Percentiles rank a stretch among this genome's conserved stretches.
Evolutionary conservation across 805 yeast species (phyloP).

Genomic region (Ascoidea rubescens): DNA sequence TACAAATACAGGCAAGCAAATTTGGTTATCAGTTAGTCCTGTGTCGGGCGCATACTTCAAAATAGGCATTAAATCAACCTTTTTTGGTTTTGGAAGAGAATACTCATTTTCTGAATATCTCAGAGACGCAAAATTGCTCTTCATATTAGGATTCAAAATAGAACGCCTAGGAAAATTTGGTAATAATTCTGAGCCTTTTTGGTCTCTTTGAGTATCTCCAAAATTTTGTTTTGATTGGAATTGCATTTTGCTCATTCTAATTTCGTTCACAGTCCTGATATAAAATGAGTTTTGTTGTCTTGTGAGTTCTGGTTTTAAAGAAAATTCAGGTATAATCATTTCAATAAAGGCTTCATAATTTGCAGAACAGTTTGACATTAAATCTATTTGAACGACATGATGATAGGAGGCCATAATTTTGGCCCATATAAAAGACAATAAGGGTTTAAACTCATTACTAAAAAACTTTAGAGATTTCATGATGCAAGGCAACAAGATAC

Average conservation of each 20-base stretch:
- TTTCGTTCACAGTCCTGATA: background rate
- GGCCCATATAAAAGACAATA: slow-evolving; percentile 93
- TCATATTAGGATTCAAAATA: no score
- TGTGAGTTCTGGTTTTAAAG: background rate
- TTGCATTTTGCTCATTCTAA: no score
- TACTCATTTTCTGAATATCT: background rate
- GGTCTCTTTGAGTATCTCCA: no score
- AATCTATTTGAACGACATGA: slow-evolving; percentile 78
- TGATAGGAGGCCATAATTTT: slow-evolving; percentile 93
- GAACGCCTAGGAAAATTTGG: background rate
- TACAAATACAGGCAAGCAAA: slow-evolving; percentile 92
- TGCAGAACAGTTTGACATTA: slow-evolving; percentile 19
- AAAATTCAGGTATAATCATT: slow-evolving; percentile 40
- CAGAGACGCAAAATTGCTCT: no score
- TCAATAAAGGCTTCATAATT: slow-evolving; percentile 43
- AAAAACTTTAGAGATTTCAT: slow-evolving; percentile 83
- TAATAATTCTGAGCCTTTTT: background rate
- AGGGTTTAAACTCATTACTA: slow-evolving; percentile 89
- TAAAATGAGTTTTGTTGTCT: background rate
- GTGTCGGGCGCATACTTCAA: slow-evolving; percentile 10
- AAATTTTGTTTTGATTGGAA: no score
- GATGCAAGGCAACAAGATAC: slow-evolving; percentile 94
- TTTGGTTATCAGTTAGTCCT: slow-evolving; percentile 53
- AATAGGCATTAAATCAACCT: background rate
- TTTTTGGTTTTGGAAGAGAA: background rate